A percentile compares a stretch with the other conserved stretches of the same genome.
These are phyloP conservation scores for Leccinum insigne DNA, from an alignment of 1,284 basidiomycete genomes.

Conservation along the genomic window DNA sequence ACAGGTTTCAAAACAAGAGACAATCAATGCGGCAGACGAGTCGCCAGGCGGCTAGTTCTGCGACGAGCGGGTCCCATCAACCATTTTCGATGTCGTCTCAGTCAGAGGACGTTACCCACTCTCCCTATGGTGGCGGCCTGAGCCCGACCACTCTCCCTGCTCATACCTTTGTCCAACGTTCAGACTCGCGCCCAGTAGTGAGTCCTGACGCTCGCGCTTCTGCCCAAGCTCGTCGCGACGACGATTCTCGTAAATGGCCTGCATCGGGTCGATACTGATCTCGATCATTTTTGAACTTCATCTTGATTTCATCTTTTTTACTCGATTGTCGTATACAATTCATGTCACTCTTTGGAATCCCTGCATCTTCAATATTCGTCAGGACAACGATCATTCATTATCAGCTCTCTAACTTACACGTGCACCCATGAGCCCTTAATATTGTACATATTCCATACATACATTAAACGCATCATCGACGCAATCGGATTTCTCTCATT, in stretches of 20 bases:
- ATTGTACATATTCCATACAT: slow-evolving; percentile 36
- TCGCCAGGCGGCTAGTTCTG: slow-evolving; percentile 54
- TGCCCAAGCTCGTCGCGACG: slow-evolving; percentile 37
- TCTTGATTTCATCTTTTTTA: slow-evolving; percentile 38
- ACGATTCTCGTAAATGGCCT: slow-evolving; percentile 49
- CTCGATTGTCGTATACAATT: slow-evolving; percentile 35
- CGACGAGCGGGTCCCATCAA: slow-evolving; percentile 46
- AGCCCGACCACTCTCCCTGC: slow-evolving; percentile 37
- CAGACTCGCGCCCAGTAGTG: slow-evolving; percentile 38
- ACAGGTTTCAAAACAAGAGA: slow-evolving; percentile 84
- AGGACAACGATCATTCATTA: slow-evolving; percentile 41
- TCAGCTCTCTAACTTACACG: slow-evolving; percentile 36
- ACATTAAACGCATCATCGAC: slow-evolving; percentile 34
- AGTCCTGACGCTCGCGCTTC: slow-evolving; percentile 34
- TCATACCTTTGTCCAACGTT: slow-evolving; percentile 39
- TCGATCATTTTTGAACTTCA: slow-evolving; percentile 37
- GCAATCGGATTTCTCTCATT: slow-evolving; percentile 25
- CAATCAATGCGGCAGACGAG: slow-evolving; percentile 77
- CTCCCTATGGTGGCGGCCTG: slow-evolving; percentile 35
- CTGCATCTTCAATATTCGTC: slow-evolving; percentile 34
- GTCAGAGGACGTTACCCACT: slow-evolving; percentile 33
- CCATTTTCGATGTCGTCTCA: slow-evolving; percentile 49
- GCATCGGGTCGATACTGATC: slow-evolving; percentile 43
- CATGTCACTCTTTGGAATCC: slow-evolving; percentile 37
- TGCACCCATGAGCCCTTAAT: slow-evolving; percentile 35